Percentiles rank a stretch among this genome's conserved stretches.
Conservation (phyloP, 805 yeast genomes). For the Cyberlindnera misumaiensis region DNA sequence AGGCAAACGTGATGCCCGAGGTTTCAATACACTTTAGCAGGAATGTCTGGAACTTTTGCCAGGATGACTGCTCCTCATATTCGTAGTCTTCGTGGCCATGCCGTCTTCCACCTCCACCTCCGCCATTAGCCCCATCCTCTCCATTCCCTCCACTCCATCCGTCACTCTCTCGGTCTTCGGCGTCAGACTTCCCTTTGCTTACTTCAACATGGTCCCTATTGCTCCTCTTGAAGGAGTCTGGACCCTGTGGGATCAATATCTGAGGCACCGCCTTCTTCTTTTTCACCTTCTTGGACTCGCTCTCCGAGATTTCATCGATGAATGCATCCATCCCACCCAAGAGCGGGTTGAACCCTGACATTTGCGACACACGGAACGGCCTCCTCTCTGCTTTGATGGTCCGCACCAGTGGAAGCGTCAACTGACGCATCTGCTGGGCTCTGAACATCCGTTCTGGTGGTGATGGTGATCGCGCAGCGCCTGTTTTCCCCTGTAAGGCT, state of each 20-base stretch:
- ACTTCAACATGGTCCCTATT: constrained; percentile 1
- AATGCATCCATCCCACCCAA: constrained; percentile 18
- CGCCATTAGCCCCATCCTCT: not conserved
- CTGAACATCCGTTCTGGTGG: too few relatives aligned
- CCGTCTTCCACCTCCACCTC: constrained; percentile 3
- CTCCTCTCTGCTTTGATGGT: not conserved
- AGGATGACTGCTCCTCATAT: constrained; percentile 8
- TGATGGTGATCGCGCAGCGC: too few relatives aligned
- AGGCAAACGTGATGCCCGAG: constrained; percentile 63
- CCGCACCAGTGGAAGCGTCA: too few relatives aligned
- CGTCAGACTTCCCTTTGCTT: not conserved
- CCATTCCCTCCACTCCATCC: constrained; percentile 2
- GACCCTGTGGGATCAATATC: constrained; percentile 17
- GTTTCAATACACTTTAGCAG: constrained; percentile 51
- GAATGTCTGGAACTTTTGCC: constrained; percentile 13
- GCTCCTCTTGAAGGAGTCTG: constrained; percentile 14
- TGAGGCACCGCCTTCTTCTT: constrained; percentile 11
- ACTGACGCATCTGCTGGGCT: too few relatives aligned
- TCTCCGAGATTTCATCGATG: constrained; percentile 18
- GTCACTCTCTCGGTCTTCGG: not conserved
- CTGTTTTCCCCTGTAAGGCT: too few relatives aligned
- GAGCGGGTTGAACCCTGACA: constrained; percentile 16
- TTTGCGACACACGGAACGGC: not conserved
- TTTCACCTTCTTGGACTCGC: constrained; percentile 8
- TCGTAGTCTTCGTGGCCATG: constrained; percentile 9